A percentile compares a stretch with the other conserved stretches of the same genome.
phyloP scores from a whole-genome alignment of 139 green algal species.

The Auxenochlorella pyrenoidosa region DNA sequence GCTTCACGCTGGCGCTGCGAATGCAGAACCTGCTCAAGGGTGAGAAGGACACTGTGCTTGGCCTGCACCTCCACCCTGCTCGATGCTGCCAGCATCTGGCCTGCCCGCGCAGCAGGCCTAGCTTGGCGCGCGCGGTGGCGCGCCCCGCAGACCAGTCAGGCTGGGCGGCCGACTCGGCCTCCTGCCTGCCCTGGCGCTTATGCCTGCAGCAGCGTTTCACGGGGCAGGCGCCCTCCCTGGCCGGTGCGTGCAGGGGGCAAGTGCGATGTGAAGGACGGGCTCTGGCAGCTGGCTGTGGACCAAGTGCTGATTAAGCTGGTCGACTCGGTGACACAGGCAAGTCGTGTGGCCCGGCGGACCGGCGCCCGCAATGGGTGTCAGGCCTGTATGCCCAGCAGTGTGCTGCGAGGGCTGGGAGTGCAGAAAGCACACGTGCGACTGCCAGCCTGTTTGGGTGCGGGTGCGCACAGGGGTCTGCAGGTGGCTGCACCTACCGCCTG shows the following conservation, averaged over 20 bases:
- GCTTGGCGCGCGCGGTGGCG: no score
- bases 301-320: constrained; percentile 64
- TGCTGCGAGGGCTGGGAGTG: no score
- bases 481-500: no score
- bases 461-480: no score
- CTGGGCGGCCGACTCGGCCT: background rate
- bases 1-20: constrained; percentile 56
- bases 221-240: no score
- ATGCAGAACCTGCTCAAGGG: constrained; percentile 34
- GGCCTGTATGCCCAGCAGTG: no score
- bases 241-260: background rate
- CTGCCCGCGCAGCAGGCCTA: background rate
- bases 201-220: no score
- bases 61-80: no score
- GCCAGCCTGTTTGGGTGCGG: no score
- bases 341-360: background rate
- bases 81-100: background rate
- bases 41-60: background rate
- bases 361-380: no score
- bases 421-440: no score
- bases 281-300: constrained; percentile 75
- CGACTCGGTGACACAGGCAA: constrained; percentile 66
- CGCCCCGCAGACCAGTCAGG: background rate
- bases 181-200: no score
- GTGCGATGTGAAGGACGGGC: background rate